These are phyloP conservation scores for Chaetothyriales sp. DNA, from an alignment of 2,329 filamentous ascomycete species.

Conservation along the genomic window DNA sequence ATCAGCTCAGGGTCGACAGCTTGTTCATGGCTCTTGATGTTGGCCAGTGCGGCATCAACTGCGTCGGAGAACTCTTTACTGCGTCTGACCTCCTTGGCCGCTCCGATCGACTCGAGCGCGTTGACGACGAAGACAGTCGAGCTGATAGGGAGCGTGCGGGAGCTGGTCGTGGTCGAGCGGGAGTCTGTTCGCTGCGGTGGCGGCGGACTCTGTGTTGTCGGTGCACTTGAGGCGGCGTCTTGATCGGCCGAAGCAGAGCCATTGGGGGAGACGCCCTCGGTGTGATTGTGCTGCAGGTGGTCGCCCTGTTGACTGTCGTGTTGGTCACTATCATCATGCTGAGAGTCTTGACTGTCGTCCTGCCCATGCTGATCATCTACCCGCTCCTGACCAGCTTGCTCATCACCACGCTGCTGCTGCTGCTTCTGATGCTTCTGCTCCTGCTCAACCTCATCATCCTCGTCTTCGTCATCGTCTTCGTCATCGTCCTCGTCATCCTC, in stretches of 20 bases:
- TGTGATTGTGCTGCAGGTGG: too few species aligned
- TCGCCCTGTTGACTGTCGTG: not conserved
- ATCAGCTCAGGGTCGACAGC: constrained; percentile 80
- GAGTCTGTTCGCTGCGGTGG: constrained; percentile 40
- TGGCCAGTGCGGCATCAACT: constrained; percentile 63
- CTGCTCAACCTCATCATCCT: too few species aligned
- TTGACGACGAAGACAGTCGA: constrained; percentile 93
- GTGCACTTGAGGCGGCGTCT: constrained; percentile 7
- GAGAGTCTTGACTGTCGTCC: too few species aligned
- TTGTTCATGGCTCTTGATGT: constrained; percentile 72
- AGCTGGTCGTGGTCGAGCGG: constrained; percentile 41
- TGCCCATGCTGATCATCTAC: too few species aligned
- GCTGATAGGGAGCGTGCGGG: constrained; percentile 54
- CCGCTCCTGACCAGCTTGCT: not conserved
- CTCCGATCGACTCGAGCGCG: constrained; percentile 78
- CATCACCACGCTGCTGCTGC: not conserved
- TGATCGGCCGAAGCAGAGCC: constrained; percentile 3
- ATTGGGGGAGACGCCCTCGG: not conserved
- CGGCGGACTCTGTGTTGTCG: constrained; percentile 1
- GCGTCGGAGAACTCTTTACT: constrained; percentile 72
- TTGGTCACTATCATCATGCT: too few species aligned
- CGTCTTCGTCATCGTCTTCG: not conserved
- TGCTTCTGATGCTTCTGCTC: too few species aligned
- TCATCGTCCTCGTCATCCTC: not conserved
- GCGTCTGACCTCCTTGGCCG: constrained; percentile 78